Conservation (phyloP, 352 stramenopile genomes). For the Globisporangium yorkense region DNA sequence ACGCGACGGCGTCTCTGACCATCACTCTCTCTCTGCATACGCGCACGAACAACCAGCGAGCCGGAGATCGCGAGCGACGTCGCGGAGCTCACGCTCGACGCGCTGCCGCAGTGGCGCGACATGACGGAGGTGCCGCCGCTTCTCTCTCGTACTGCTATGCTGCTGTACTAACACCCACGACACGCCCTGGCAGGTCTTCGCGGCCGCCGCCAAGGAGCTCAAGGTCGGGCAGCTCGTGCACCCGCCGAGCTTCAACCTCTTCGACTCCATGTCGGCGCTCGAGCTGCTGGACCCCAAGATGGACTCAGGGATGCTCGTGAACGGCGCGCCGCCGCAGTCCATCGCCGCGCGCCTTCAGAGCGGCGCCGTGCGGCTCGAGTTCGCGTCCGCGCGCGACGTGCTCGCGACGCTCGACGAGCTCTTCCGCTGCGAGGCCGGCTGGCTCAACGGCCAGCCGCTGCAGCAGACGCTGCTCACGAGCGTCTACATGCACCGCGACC, state of each 20-base stretch:
- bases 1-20: neutral
- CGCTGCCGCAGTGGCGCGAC: constrained; percentile 34
- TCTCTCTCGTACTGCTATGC: neutral
- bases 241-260: constrained; percentile 83
- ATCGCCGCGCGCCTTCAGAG: constrained; percentile 46
- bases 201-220: constrained; percentile 57
- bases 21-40: neutral
- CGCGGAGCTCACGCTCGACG: constrained; percentile 16
- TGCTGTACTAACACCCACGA: neutral
- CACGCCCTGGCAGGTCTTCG: constrained; percentile 8
- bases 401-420: constrained; percentile 73
- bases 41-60: constrained; percentile 3
- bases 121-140: constrained; percentile 36
- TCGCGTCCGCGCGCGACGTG: constrained; percentile 58
- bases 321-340: constrained; percentile 43
- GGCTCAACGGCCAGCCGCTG: constrained; percentile 80
- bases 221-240: constrained; percentile 79
- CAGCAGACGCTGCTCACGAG: constrained; percentile 88
- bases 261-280: constrained; percentile 93
- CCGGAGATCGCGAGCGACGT: constrained; percentile 2
- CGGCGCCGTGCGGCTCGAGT: constrained; percentile 40
- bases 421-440: constrained; percentile 71
- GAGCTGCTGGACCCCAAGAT: constrained; percentile 94
- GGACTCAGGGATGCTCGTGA: constrained; percentile 87
- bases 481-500: constrained; percentile 81